phyloP scores from a whole-genome alignment of 768 basidiomycete species.

The Russula dissimulans region DNA sequence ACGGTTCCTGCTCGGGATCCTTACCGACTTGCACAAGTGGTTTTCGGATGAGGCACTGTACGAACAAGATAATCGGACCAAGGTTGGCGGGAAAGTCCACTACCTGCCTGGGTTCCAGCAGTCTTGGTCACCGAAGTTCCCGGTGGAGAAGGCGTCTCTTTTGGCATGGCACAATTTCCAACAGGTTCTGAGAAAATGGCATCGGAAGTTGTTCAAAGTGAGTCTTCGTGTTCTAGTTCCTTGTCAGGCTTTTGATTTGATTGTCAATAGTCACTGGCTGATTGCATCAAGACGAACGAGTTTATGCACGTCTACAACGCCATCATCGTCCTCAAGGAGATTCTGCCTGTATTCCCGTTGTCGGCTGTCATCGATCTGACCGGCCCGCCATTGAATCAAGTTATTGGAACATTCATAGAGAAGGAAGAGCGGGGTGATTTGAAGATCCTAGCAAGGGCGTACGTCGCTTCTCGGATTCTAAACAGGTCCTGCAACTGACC shows the following conservation, averaged over 20 bases:
- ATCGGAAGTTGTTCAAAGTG: slow-evolving; percentile 65
- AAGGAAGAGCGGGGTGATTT: slow-evolving; percentile 77
- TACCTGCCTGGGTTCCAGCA: slow-evolving; percentile 65
- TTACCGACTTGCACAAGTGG: slow-evolving; percentile 77
- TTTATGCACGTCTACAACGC: slow-evolving; percentile 98
- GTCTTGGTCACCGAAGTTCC: slow-evolving; percentile 38
- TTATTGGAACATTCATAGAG: slow-evolving; percentile 59
- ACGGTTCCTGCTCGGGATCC: slow-evolving; percentile 74
- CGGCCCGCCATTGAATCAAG: slow-evolving; percentile 46
- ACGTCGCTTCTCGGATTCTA: slow-evolving; percentile 25
- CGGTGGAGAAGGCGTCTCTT: slow-evolving; percentile 39
- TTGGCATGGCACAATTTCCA: slow-evolving; percentile 66
- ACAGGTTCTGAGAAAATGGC: slow-evolving; percentile 73
- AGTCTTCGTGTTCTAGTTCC: slow-evolving; percentile 15
- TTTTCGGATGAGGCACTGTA: slow-evolving; percentile 65
- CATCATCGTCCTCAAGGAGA: slow-evolving; percentile 88
- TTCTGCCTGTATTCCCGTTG: slow-evolving; percentile 81
- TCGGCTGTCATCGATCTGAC: slow-evolving; percentile 44
- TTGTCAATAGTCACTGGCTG: slow-evolving; percentile 55
- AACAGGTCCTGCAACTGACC: background rate
- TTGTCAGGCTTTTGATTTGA: background rate
- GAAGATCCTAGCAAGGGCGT: slow-evolving; percentile 74
- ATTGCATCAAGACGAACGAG: slow-evolving; percentile 77
- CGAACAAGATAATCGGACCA: slow-evolving; percentile 59
- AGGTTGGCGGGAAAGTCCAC: slow-evolving; percentile 48